phyloP scores from a whole-genome alignment of 1,139 yeast genomes.

The Candida tunisiensis region DNA sequence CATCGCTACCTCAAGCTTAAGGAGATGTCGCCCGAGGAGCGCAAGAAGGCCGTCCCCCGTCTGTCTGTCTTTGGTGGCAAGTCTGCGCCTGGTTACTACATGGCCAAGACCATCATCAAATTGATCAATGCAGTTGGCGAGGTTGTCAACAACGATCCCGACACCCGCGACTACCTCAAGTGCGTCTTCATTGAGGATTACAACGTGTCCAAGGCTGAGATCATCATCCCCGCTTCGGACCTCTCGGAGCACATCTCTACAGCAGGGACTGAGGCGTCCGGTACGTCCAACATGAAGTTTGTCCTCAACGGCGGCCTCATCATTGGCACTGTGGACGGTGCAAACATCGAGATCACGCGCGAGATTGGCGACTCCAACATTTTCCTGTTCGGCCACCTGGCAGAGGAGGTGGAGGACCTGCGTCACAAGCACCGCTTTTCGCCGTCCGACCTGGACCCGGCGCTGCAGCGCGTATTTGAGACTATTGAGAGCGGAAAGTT shows the following conservation, averaged over 20 bases:
- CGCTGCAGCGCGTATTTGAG: conserved; percentile 45
- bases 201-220: conserved; percentile 87
- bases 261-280: conserved; percentile 95
- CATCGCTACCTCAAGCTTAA: conserved; percentile 68
- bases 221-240: conserved; percentile 81
- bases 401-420: conserved; percentile 77
- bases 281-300: conserved; percentile 93
- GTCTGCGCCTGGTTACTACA: conserved; percentile 93
- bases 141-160: conserved; percentile 64
- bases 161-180: conserved; percentile 59
- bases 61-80: conserved; percentile 85
- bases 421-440: conserved; percentile 58
- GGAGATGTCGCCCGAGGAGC: conserved; percentile 47
- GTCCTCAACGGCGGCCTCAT: conserved; percentile 88
- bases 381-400: conserved; percentile 78
- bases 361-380: conserved; percentile 90
- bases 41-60: conserved; percentile 50
- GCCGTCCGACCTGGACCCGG: conserved; percentile 29
- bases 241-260: conserved; percentile 92
- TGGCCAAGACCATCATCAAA: conserved; percentile 84
- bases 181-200: conserved; percentile 85
- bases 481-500: conserved; percentile 54
- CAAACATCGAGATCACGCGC: conserved; percentile 86
- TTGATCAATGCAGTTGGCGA: conserved; percentile 67
- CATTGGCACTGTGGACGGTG: conserved; percentile 94